Percentiles rank a stretch among this genome's conserved stretches.
phyloP scores from a whole-genome alignment of 257 asterid genomes.

The Verbascum thapsus region DNA sequence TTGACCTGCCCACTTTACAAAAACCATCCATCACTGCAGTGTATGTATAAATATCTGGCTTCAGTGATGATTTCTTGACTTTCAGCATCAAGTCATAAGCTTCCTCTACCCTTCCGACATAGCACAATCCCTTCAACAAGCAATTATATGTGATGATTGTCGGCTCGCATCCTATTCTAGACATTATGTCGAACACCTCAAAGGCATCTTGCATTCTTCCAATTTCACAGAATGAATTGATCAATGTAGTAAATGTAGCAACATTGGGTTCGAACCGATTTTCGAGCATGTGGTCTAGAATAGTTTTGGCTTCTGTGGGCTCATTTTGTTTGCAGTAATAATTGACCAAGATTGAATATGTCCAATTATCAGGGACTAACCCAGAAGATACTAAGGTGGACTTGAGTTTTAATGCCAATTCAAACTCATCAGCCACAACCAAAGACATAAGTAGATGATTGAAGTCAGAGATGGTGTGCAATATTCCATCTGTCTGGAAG shows the following conservation, averaged over 20 bases:
- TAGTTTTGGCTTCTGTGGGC: constrained; percentile 43
- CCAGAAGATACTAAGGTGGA: constrained; percentile 38
- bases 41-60: constrained; percentile 70
- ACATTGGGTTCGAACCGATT: constrained; percentile 56
- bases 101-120: constrained; percentile 81
- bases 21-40: constrained; percentile 80
- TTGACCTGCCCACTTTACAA: constrained; percentile 76
- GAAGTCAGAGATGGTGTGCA: constrained; percentile 41
- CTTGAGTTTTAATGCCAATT: constrained; percentile 48
- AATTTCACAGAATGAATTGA: constrained; percentile 50
- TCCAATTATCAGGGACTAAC: constrained; percentile 39
- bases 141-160: constrained; percentile 76
- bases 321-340: constrained; percentile 54
- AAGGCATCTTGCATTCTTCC: constrained; percentile 59
- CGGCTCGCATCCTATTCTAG: constrained; percentile 55
- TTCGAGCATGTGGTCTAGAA: constrained; percentile 46
- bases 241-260: constrained; percentile 61
- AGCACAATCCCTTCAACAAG: constrained; percentile 75
- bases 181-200: constrained; percentile 66
- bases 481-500: constrained; percentile 32
- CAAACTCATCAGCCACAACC: constrained; percentile 49
- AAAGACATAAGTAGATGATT: constrained; percentile 43
- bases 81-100: constrained; percentile 50
- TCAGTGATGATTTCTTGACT: constrained; percentile 44
- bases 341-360: constrained; percentile 50